These are phyloP conservation scores for Epichloe sibirici DNA, from an alignment of 2,329 filamentous ascomycete genomes.

Conservation along the genomic window DNA sequence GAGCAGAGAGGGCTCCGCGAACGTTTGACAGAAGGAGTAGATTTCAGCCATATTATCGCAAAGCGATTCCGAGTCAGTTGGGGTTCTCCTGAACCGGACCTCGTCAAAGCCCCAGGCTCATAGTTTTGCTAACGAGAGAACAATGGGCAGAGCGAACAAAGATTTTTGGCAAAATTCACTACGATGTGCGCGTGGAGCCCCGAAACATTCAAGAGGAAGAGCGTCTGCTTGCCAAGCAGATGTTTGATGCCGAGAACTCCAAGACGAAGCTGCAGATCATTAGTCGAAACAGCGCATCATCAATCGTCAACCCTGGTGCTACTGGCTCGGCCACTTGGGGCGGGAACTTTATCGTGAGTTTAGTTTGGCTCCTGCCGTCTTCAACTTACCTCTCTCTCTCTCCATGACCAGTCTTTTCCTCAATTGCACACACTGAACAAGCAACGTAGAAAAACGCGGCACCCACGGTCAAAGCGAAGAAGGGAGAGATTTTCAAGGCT, in stretches of 20 bases:
- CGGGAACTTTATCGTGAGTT: slow-evolving; percentile 45
- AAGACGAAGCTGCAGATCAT: slow-evolving; percentile 39
- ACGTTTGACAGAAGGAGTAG: slow-evolving; percentile 32
- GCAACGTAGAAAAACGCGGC: slow-evolving; percentile 37
- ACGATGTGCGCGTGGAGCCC: slow-evolving; percentile 65
- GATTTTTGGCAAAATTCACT: slow-evolving; percentile 57
- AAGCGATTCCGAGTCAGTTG: slow-evolving; percentile 61
- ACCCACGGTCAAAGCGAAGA: slow-evolving; percentile 43
- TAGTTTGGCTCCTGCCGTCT: neutral
- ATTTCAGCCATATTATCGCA: slow-evolving; percentile 50
- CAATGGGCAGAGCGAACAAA: slow-evolving; percentile 58
- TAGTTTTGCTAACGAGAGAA: slow-evolving; percentile 11
- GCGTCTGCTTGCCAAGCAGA: slow-evolving; percentile 47
- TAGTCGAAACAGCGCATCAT: slow-evolving; percentile 35
- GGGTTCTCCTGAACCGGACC: neutral
- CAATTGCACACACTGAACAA: neutral
- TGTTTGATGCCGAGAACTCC: slow-evolving; percentile 34
- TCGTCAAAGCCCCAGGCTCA: neutral
- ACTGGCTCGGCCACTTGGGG: slow-evolving; percentile 25
- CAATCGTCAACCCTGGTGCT: slow-evolving; percentile 44
- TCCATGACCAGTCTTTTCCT: neutral
- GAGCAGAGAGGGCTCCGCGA: slow-evolving; percentile 23
- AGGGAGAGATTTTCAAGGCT: slow-evolving; percentile 64
- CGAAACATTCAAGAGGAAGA: slow-evolving; percentile 60
- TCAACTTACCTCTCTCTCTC: neutral